phyloP scores from a whole-genome alignment of 805 yeast genomes.

The Wickerhamiella dianesei region DNA sequence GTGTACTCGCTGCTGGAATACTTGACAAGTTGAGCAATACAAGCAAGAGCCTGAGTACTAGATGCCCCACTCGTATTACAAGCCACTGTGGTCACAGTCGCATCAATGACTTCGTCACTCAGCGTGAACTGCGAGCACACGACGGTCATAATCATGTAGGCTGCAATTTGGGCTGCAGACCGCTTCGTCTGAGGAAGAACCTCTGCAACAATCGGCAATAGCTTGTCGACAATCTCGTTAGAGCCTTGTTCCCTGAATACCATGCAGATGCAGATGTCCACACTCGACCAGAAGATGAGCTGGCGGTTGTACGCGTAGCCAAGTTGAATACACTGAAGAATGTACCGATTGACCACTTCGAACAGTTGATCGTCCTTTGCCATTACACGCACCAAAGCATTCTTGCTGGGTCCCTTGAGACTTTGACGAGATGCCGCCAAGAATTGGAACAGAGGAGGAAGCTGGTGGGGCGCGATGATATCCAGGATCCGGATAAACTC shows the following conservation, averaged over 20 bases:
- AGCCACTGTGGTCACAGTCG: conserved; percentile 48
- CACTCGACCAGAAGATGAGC: conserved; percentile 65
- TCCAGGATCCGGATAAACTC: conserved; percentile 64
- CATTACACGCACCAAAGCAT: conserved; percentile 59
- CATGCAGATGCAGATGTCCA: conserved; percentile 54
- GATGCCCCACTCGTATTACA: conserved; percentile 27
- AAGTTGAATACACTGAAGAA: conserved; percentile 37
- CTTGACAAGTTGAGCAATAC: conserved; percentile 24
- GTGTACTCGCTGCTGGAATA: conserved; percentile 12
- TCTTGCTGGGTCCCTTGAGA: conserved; percentile 49
- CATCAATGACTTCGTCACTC: conserved; percentile 37
- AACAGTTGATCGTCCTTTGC: conserved; percentile 50
- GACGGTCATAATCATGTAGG: conserved; percentile 71
- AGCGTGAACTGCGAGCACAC: conserved; percentile 61
- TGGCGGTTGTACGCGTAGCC: conserved; percentile 52
- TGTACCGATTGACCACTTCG: conserved; percentile 48
- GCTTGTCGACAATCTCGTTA: conserved; percentile 24
- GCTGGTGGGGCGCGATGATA: conserved; percentile 39
- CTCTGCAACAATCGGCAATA: conserved; percentile 26
- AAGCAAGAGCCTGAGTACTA: conserved; percentile 21
- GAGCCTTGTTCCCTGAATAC: conserved; percentile 36
- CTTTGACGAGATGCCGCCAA: conserved; percentile 51
- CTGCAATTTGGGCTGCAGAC: conserved; percentile 62
- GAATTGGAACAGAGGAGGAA: conserved; percentile 75
- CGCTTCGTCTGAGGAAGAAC: conserved; percentile 18